phyloP scores from a whole-genome alignment of 2,329 filamentous ascomycete genomes.

The Hymenoscyphus repandus region DNA sequence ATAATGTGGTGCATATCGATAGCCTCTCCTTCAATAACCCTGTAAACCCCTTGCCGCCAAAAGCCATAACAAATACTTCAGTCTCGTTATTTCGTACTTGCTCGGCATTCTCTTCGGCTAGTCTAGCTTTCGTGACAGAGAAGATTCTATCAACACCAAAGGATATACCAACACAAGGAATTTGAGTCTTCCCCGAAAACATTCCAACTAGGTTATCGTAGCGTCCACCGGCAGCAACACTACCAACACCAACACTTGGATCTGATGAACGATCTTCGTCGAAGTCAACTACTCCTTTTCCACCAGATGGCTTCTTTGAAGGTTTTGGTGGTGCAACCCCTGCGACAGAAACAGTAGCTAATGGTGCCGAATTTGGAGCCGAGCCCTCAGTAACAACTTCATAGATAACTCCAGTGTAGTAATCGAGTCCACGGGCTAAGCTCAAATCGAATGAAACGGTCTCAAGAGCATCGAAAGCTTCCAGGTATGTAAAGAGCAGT shows the following conservation, averaged over 20 bases:
- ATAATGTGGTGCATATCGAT: constrained; percentile 68
- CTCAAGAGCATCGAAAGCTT: constrained; percentile 67
- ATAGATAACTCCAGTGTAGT: constrained; percentile 75
- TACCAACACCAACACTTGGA: constrained; percentile 78
- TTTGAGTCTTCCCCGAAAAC: constrained; percentile 80
- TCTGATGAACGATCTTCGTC: constrained; percentile 68
- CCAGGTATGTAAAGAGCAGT: constrained; percentile 75
- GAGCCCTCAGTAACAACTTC: constrained; percentile 77
- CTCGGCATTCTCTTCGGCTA: constrained; percentile 54
- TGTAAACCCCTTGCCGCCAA: constrained; percentile 79
- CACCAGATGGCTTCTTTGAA: constrained; percentile 38
- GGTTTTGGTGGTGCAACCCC: constrained; percentile 34
- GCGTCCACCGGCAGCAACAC: constrained; percentile 81
- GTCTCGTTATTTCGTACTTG: constrained; percentile 65
- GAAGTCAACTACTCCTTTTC: constrained; percentile 45
- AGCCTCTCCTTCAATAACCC: constrained; percentile 81
- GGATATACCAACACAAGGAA: constrained; percentile 85
- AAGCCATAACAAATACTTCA: constrained; percentile 92
- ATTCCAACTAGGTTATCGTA: constrained; percentile 94
- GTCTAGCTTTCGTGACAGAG: constrained; percentile 76
- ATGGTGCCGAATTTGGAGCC: constrained; percentile 65
- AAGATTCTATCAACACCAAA: constrained; percentile 96
- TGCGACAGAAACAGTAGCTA: constrained; percentile 34
- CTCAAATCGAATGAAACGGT: constrained; percentile 85
- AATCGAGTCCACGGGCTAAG: constrained; percentile 84